phyloP scores from a whole-genome alignment of 768 basidiomycete species.

The Heimioporus sp. region DNA sequence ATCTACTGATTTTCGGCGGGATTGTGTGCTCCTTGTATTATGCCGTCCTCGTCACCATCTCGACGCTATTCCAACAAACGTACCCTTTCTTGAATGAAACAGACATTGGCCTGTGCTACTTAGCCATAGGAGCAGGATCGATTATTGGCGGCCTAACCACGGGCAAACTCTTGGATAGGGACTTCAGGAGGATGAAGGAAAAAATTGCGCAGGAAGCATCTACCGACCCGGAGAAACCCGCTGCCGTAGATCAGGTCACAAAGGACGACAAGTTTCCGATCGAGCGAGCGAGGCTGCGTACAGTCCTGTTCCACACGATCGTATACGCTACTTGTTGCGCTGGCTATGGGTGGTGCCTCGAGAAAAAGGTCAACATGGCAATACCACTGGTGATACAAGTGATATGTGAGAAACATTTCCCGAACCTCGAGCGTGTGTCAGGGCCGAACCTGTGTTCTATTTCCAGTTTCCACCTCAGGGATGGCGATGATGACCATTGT shows the following conservation, averaged over 20 bases:
- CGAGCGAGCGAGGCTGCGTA: slow-evolving; percentile 55
- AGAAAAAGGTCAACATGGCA: slow-evolving; percentile 46
- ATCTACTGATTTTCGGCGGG: slow-evolving; percentile 50
- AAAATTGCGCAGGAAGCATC: slow-evolving; percentile 10
- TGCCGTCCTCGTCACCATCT: slow-evolving; percentile 41
- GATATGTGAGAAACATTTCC: slow-evolving; percentile 10
- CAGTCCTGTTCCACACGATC: slow-evolving; percentile 40
- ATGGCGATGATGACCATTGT: slow-evolving; percentile 52
- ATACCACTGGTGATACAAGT: slow-evolving; percentile 53
- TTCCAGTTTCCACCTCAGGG: slow-evolving; percentile 48
- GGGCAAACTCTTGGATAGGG: slow-evolving; percentile 64
- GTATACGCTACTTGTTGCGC: slow-evolving; percentile 41
- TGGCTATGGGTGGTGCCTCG: slow-evolving; percentile 63
- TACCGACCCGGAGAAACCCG: slow-evolving; percentile 20
- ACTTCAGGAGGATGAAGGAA: slow-evolving; percentile 48
- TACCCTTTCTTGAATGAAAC: slow-evolving; percentile 51
- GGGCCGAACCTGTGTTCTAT: neutral
- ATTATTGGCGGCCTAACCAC: slow-evolving; percentile 54
- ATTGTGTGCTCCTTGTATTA: slow-evolving; percentile 53
- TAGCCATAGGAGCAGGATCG: slow-evolving; percentile 74
- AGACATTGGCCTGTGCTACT: slow-evolving; percentile 71
- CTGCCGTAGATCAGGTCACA: slow-evolving; percentile 18
- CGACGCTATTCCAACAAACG: slow-evolving; percentile 47
- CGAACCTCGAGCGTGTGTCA: neutral
- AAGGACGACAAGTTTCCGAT: slow-evolving; percentile 52